Percentiles rank a stretch among this genome's conserved stretches.
Evolutionary conservation across 345 rosid species (phyloP).

Genomic region (Eucalyptus albens): DNA sequence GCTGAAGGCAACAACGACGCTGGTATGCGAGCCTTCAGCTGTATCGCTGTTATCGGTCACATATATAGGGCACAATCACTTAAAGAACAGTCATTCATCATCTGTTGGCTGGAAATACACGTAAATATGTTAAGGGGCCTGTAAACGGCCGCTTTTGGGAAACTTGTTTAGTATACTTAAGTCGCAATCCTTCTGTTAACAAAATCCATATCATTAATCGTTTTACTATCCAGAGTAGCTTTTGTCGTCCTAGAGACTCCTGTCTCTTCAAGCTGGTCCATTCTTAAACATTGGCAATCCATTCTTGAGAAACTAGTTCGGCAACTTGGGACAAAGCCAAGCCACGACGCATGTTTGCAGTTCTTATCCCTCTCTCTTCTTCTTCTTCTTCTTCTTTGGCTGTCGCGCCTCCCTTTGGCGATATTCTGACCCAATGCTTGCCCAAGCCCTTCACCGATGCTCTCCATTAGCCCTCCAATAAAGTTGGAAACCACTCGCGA

Average conservation of each 20-base stretch:
- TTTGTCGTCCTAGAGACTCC: background rate
- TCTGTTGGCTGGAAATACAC: background rate
- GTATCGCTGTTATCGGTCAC: background rate
- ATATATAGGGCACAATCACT: background rate
- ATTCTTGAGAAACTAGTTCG: background rate
- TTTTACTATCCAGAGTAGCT: background rate
- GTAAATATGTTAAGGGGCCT: background rate
- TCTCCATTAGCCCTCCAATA: conserved; percentile 64
- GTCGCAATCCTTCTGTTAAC: background rate
- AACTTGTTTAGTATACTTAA: background rate
- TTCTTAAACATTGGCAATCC: background rate
- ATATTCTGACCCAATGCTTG: conserved; percentile 36
- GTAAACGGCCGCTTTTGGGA: background rate
- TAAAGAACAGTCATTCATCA: background rate
- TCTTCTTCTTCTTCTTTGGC: background rate
- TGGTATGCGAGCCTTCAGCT: background rate
- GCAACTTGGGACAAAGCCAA: background rate
- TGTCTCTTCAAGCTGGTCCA: background rate
- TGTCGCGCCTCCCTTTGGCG: conserved; percentile 22
- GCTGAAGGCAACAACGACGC: background rate
- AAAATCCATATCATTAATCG: background rate
- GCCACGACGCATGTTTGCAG: background rate
- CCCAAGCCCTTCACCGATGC: conserved; percentile 77
- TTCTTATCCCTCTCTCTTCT: background rate
- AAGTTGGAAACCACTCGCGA: conserved; percentile 53